Base-by-base conservation (phyloP, 2,329 filamentous ascomycete genomes). In the Salinomyces thailandicus region DNA sequence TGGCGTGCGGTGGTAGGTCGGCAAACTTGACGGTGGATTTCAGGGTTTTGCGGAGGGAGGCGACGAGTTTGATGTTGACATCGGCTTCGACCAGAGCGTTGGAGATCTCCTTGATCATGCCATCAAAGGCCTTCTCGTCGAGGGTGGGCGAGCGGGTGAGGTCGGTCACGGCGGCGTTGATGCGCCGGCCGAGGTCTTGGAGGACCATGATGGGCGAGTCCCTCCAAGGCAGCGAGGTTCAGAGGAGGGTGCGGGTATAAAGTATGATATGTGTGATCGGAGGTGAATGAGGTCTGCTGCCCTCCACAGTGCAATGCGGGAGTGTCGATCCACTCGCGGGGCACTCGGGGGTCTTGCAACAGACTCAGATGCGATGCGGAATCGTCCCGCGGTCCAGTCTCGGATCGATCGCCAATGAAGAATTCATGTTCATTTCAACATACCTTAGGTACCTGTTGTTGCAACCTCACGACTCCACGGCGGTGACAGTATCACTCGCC, bases 81-180 rank as follows among this genome's bases (percentile, higher is more conserved):
- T 98, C 91, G 62, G 91, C 85, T 70, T 94, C 87, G 57, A 96
- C 77, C 14, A 98, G 82, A 44, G 91, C 91, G 48, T 87, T 78
- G 61, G 86, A 93, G 55, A 98, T 96, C 65, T 96, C 87, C 67
- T 96, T 96, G 61, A 98, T 75, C 91, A 98, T 98, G 53, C 75
- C 73, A 69, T 98, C 91, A 61, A 98, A 96, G 28, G 87, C 86
- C 80, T 96, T 96, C 68, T 98, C 91, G 59, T 96, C 89, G 51
- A 96, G 77, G 57, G 93, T 95, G 48, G 79, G 83, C 40, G 91
- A 85, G 55, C 89, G 75, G 42, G 89, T 94, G 55, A 96, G 73
- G 67, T 95, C 89, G 46, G 79, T 82, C 67, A 98, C 84, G 55
- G 91, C 91, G 71, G 85, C 77, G 68, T 95, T 96, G 64, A 98